Evolutionary conservation across 768 basidiomycete species (phyloP).

Genomic region (Kwoniella sp.): DNA sequence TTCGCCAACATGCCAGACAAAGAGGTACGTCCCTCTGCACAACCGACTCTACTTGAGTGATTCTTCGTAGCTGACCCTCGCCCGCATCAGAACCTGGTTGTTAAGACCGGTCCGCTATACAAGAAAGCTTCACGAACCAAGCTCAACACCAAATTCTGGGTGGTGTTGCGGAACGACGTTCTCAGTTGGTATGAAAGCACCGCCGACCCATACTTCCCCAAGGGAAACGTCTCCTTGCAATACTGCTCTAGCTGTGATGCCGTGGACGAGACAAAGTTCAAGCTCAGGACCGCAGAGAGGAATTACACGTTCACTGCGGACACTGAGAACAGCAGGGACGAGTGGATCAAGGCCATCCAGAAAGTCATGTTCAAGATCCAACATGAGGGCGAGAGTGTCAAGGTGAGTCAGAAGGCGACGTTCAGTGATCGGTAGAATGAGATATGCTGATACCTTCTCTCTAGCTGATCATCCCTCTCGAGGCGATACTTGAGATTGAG

Average conservation of each 20-base stretch:
- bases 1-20: slow-evolving; percentile 90
- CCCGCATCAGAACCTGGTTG: slow-evolving; percentile 71
- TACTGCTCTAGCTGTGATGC: slow-evolving; percentile 90
- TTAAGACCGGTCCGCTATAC: slow-evolving; percentile 86
- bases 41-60: slow-evolving; percentile 5
- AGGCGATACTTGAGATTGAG: slow-evolving; percentile 84
- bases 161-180: slow-evolving; percentile 91
- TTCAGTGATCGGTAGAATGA: not conserved
- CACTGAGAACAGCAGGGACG: slow-evolving; percentile 49
- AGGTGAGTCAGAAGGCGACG: slow-evolving; percentile 60
- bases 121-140: slow-evolving; percentile 88
- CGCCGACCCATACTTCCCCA: slow-evolving; percentile 95
- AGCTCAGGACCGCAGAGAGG: slow-evolving; percentile 80
- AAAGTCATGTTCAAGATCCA: slow-evolving; percentile 93
- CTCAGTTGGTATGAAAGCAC: slow-evolving; percentile 96
- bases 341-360: slow-evolving; percentile 90
- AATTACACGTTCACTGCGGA: slow-evolving; percentile 56
- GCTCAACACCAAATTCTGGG: slow-evolving; percentile 94
- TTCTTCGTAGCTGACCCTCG: not conserved
- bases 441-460: slow-evolving; percentile 7
- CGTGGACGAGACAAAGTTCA: slow-evolving; percentile 74
- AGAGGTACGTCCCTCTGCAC: slow-evolving; percentile 68
- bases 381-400: slow-evolving; percentile 93
- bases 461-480: slow-evolving; percentile 95
- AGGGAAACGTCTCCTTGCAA: slow-evolving; percentile 91